These are phyloP conservation scores for Rhodotorula sp. DNA, from an alignment of 1,284 basidiomycete species.

Conservation along the genomic window DNA sequence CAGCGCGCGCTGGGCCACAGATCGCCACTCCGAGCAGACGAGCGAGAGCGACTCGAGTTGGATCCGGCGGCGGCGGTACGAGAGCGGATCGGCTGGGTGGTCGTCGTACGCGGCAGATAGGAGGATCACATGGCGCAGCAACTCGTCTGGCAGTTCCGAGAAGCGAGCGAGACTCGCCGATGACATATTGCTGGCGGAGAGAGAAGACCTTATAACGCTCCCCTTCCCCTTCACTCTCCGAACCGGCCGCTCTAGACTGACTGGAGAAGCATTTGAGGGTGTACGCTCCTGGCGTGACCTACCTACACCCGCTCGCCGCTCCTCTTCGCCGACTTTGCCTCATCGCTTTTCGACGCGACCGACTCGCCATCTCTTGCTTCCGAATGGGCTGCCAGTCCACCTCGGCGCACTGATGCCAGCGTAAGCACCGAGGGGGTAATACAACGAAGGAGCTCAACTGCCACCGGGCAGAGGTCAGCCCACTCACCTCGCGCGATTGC, in stretches of 20 bases:
- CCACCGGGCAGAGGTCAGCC: too few relatives aligned
- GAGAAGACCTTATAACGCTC: neutral
- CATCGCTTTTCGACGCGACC: too few relatives aligned
- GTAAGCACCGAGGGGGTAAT: too few relatives aligned
- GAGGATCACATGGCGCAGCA: neutral
- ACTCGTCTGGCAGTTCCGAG: neutral
- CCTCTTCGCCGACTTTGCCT: neutral
- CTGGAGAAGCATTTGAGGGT: too few relatives aligned
- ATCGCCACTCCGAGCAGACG: constrained; percentile 2
- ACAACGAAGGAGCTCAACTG: too few relatives aligned
- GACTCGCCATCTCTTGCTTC: neutral
- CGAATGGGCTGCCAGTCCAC: too few relatives aligned
- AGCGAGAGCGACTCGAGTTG: constrained; percentile 4
- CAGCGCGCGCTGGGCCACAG: constrained; percentile 2
- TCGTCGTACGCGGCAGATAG: neutral
- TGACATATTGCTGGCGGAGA: neutral
- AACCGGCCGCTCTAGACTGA: neutral
- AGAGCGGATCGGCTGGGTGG: neutral
- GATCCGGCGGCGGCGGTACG: neutral
- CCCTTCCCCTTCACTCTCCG: neutral
- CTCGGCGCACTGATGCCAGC: too few relatives aligned
- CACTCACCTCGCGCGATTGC: too few relatives aligned
- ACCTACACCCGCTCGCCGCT: neutral
- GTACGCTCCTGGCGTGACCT: neutral
- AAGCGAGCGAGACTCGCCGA: neutral